These are phyloP conservation scores for Tubosaeta sp. DNA, from an alignment of 768 basidiomycete species.

Conservation along the genomic window DNA sequence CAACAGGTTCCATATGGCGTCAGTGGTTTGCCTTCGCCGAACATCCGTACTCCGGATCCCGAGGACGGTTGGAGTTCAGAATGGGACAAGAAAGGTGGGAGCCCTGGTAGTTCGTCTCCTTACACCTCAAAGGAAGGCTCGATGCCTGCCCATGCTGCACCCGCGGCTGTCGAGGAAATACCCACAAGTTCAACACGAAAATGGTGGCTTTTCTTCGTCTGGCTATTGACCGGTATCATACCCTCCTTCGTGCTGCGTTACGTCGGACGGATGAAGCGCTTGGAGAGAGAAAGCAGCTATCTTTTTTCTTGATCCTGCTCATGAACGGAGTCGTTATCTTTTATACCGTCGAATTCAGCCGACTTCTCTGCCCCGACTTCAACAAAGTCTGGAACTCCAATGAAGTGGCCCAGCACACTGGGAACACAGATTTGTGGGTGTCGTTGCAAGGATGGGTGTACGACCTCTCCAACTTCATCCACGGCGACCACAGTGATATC, in stretches of 20 bases:
- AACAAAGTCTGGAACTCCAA: conserved; percentile 77
- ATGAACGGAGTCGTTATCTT: conserved; percentile 78
- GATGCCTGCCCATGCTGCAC: conserved; percentile 60
- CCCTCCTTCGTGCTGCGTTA: conserved; percentile 64
- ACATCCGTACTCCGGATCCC: conserved; percentile 35
- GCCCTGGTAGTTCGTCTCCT: conserved; percentile 26
- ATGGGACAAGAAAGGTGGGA: conserved; percentile 53
- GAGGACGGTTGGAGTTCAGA: conserved; percentile 57
- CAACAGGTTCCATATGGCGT: conserved; percentile 43
- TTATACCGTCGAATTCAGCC: conserved; percentile 85
- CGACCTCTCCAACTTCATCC: conserved; percentile 77
- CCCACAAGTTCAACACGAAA: conserved; percentile 68
- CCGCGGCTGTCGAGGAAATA: conserved; percentile 76
- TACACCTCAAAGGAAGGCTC: conserved; percentile 47
- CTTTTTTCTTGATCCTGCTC: conserved; percentile 74
- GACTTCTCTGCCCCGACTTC: conserved; percentile 78
- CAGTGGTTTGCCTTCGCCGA: conserved; percentile 52
- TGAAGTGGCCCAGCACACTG: conserved; percentile 73
- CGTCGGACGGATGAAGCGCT: conserved; percentile 89
- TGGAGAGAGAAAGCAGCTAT: conserved; percentile 95
- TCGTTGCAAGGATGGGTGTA: conserved; percentile 81
- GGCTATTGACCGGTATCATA: conserved; percentile 73
- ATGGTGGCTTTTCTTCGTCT: conserved; percentile 81
- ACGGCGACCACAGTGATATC: conserved; percentile 82
- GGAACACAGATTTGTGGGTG: conserved; percentile 76